A percentile compares a stretch with the other conserved stretches of the same genome.
Conservation (phyloP, 495 filamentous ascomycete genomes). For the Barbatosphaeria neglecta region DNA sequence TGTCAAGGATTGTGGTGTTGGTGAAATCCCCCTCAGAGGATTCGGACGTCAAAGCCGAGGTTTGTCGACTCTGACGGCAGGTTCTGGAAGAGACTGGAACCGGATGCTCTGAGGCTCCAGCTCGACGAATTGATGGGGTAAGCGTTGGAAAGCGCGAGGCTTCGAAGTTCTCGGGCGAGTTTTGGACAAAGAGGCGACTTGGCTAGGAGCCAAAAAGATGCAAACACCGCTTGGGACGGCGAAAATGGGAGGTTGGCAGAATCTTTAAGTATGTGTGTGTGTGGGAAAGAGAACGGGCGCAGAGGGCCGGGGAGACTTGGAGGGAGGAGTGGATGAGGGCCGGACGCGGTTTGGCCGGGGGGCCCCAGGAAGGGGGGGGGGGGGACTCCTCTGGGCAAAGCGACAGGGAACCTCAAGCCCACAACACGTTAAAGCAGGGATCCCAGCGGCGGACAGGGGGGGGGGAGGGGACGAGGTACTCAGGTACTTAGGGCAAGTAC, state of each 20-base stretch:
- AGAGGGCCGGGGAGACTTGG: background rate
- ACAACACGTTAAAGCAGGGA: background rate
- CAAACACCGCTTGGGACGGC: constrained; percentile 7
- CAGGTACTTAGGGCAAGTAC: background rate
- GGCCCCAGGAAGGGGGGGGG: too few species aligned
- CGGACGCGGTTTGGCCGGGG: background rate
- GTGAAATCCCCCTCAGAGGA: constrained; percentile 13
- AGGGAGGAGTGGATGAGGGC: background rate
- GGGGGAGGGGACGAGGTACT: background rate
- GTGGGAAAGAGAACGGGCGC: background rate
- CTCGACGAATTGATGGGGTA: constrained; percentile 11
- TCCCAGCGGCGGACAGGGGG: background rate
- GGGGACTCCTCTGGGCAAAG: background rate
- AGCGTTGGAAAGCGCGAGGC: constrained; percentile 7
- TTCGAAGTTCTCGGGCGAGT: constrained; percentile 9
- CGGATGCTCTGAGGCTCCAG: constrained; percentile 13
- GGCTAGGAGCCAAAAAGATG: constrained; percentile 14
- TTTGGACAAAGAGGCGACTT: constrained; percentile 5
- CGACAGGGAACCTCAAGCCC: background rate
- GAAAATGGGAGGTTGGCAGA: constrained; percentile 4
- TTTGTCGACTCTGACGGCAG: constrained; percentile 13
- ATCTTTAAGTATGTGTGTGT: constrained; percentile 6
- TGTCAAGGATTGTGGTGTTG: constrained; percentile 31
- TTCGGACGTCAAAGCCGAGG: constrained; percentile 20
- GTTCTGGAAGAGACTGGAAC: constrained; percentile 18